Evolutionary conservation across 306 rosid species (phyloP).

Genomic region (Rosa multiflora): DNA sequence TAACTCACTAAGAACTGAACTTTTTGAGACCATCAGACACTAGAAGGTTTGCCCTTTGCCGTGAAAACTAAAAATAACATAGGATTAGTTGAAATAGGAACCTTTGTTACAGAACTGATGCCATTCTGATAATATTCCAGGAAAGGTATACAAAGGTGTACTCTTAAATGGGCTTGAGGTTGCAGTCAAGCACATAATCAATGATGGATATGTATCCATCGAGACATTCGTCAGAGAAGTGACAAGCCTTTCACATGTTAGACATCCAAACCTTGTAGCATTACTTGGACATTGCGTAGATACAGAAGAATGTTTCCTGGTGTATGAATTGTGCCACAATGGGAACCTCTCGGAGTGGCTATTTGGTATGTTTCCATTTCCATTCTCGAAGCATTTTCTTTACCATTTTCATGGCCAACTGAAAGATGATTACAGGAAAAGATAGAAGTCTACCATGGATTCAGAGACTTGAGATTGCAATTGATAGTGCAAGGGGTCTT

Average conservation of each 20-base stretch:
- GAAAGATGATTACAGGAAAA: constrained; percentile 37
- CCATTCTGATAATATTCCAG: constrained; percentile 26
- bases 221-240: constrained; percentile 67
- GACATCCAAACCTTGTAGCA: constrained; percentile 57
- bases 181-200: constrained; percentile 61
- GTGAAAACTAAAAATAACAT: background rate
- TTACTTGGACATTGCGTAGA: constrained; percentile 48
- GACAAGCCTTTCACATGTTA: constrained; percentile 57
- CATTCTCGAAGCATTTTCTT: background rate
- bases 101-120: constrained; percentile 1
- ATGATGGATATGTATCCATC: constrained; percentile 38
- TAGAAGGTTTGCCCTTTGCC: background rate
- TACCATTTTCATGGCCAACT: background rate
- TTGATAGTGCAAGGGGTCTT: constrained; percentile 61
- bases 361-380: constrained; percentile 43
- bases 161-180: constrained; percentile 51
- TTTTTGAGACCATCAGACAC: background rate
- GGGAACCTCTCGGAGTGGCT: constrained; percentile 74
- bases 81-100: background rate
- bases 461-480: constrained; percentile 54
- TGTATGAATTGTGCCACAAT: constrained; percentile 63
- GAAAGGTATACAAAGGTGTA: constrained; percentile 56
- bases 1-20: background rate
- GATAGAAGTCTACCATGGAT: constrained; percentile 57
- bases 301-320: constrained; percentile 58